Conservation (phyloP, 805 yeast genomes). For the Kluyveromyces starmeri region DNA sequence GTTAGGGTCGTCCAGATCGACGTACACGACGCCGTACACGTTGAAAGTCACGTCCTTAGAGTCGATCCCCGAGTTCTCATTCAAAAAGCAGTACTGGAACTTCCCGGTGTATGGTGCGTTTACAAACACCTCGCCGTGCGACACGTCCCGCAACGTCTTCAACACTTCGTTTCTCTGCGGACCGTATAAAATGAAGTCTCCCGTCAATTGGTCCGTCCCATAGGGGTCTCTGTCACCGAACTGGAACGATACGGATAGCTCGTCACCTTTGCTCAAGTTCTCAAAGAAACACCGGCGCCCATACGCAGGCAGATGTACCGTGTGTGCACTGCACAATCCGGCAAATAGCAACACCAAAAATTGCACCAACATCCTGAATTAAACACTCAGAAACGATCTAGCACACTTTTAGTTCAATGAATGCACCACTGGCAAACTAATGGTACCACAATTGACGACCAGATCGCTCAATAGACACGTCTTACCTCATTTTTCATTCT, state of each 20-base stretch:
- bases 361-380: background rate
- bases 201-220: constrained; percentile 53
- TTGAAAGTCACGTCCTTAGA: constrained; percentile 93
- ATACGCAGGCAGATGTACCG: constrained; percentile 70
- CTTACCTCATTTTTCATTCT: too few species aligned
- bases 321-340: constrained; percentile 46
- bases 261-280: constrained; percentile 71
- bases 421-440: too few species aligned
- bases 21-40: constrained; percentile 84
- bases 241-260: constrained; percentile 81
- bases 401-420: too few species aligned
- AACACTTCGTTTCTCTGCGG: constrained; percentile 38
- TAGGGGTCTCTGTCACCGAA: constrained; percentile 82
- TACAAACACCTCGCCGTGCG: constrained; percentile 74
- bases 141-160: constrained; percentile 42
- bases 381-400: too few species aligned
- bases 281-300: constrained; percentile 89
- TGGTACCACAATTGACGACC: too few species aligned
- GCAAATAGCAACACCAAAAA: constrained; percentile 1
- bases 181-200: constrained; percentile 55
- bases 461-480: too few species aligned
- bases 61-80: constrained; percentile 61
- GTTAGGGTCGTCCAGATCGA: constrained; percentile 69
- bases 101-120: constrained; percentile 63
- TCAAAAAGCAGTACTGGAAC: constrained; percentile 83